phyloP scores from a whole-genome alignment of 352 stramenopile species.

The Globisporangium parvum region DNA sequence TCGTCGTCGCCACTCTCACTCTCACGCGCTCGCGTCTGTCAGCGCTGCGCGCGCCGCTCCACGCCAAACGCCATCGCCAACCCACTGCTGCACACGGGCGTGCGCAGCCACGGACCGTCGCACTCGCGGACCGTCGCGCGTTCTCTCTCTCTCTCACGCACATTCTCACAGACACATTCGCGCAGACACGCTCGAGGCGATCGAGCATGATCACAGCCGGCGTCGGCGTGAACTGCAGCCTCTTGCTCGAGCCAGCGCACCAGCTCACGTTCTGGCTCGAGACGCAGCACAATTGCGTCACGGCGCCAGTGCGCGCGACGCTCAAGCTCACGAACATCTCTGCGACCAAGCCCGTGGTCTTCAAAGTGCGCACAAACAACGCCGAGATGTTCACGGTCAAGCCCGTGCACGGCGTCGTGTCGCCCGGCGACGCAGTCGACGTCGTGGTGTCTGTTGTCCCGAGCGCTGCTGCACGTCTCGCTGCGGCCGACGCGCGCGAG shows the following conservation, averaged over 20 bases:
- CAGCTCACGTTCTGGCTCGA: conserved; percentile 10
- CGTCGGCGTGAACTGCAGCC: conserved; percentile 61
- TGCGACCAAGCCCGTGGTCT: conserved; percentile 45
- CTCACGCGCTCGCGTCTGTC: too few species aligned
- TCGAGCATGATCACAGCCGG: conserved; percentile 60
- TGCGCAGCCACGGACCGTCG: too few species aligned
- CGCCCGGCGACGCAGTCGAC: conserved; percentile 25
- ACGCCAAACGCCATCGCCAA: too few species aligned
- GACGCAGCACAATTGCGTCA: background rate
- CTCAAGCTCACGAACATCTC: conserved; percentile 63
- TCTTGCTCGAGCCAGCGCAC: conserved; percentile 61
- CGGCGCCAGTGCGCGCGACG: conserved; percentile 2
- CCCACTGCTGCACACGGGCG: too few species aligned
- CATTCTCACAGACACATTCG: background rate
- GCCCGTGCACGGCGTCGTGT: conserved; percentile 53
- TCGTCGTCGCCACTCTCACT: too few species aligned
- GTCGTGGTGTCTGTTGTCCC: conserved; percentile 37
- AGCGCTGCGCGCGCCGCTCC: too few species aligned
- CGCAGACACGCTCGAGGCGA: background rate
- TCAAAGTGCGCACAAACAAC: conserved; percentile 75
- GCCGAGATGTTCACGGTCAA: conserved; percentile 70
- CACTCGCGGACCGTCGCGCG: background rate
- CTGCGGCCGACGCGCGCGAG: conserved; percentile 24
- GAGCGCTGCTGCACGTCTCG: conserved; percentile 23
- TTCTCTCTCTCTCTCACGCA: background rate